Evolutionary conservation across 352 stramenopile genomes (phyloP), one percentile per base, ranked within the genome.

Genomic region (Globisporangium takayamanum): DNA sequence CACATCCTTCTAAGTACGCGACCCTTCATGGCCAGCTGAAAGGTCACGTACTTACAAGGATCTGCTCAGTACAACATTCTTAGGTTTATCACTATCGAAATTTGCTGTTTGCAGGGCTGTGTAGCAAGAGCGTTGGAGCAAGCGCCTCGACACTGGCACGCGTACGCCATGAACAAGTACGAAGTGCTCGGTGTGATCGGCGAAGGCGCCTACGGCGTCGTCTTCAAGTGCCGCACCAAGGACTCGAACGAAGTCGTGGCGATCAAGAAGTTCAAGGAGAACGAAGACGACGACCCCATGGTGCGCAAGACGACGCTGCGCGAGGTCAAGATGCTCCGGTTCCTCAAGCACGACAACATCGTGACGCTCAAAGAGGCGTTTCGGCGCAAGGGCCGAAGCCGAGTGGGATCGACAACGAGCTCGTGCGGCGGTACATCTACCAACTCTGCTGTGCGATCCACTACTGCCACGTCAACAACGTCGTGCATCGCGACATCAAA

Each of bases 401-500:
- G 15, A 84, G 83, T 30, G 91, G 92, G 18, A 73, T 97, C 26
- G 84, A 91, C 7, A 78, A 72, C 37, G 88, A 98, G 48, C 95
- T 98, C 63, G 96, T 99, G 39, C 97, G 98, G 69, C 76, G 98
- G 3, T 99, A 99, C 73, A 87, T 99, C 33, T 99, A 99, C 73
- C 97, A 99, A 73, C 80, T 99, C 22, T 98, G 88, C 46, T 90
- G 96, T 39, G 95, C 97, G 25, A 85, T 99, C 36, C 95, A 94
- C 46, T 98, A 99, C 70, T 99, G 99, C 62, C 97, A 99, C 67
- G 66, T 68, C 1, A 87, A 98, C 52, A 96, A 92, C 26, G 98
- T 99, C 56, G 98, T 97, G 70, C 97, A 99, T 70, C 87, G 96
- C 15, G 97, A 99, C 78, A 99, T 99, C 73, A 99, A 99, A 69